Percentiles rank a stretch among this genome's conserved stretches.
These are phyloP conservation scores for Macrophomina phaseolina DNA, from an alignment of 2,329 filamentous ascomycete species.

Conservation along the genomic window DNA sequence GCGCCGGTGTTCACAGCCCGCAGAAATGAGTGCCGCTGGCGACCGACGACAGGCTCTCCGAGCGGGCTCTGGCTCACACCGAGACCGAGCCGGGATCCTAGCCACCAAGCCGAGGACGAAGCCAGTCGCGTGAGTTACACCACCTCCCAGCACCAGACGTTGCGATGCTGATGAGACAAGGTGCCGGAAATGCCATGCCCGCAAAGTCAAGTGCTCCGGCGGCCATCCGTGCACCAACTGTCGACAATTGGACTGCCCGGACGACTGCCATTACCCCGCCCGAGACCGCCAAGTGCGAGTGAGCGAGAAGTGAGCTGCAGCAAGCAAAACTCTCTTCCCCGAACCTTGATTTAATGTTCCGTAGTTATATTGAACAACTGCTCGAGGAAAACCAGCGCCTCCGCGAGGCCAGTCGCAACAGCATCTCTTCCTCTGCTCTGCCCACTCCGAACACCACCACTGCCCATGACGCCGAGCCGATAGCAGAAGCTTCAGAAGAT, in stretches of 20 bases:
- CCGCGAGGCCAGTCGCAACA: conserved; percentile 26
- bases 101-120: conserved; percentile 19
- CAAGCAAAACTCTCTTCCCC: neutral
- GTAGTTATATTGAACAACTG: conserved; percentile 38
- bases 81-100: neutral
- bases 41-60: conserved; percentile 12
- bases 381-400: conserved; percentile 40
- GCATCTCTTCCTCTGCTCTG: neutral
- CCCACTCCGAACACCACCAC: conserved; percentile 14
- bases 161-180: conserved; percentile 24
- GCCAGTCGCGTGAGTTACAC: conserved; percentile 12
- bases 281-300: conserved; percentile 41
- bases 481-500: conserved; percentile 24
- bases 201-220: conserved; percentile 45
- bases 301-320: conserved; percentile 34
- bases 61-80: neutral
- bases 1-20: neutral
- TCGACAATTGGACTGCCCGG: conserved; percentile 29
- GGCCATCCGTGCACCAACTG: conserved; percentile 42
- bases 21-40: neutral
- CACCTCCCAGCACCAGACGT: no score
- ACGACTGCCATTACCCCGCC: conserved; percentile 37
- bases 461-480: conserved; percentile 1
- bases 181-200: conserved; percentile 37
- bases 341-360: neutral